Evolutionary conservation across 2,329 filamentous ascomycete genomes (phyloP).

Genomic region (Cladophialophora yegresii): DNA sequence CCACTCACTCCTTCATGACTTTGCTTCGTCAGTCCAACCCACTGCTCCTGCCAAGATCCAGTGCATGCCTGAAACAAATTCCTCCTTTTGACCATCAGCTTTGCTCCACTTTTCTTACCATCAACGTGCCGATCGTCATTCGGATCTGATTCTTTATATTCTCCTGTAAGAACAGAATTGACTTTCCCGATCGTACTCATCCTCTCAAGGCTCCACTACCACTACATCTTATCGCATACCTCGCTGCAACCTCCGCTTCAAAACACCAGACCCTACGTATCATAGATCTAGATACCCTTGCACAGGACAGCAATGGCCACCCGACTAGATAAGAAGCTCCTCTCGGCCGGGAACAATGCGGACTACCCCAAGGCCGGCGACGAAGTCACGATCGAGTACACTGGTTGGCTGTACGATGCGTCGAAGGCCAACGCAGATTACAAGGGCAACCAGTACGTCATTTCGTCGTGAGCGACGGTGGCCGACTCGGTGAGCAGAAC

Average conservation of each 20-base stretch:
- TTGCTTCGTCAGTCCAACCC: background rate
- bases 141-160: background rate
- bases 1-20: slow-evolving; percentile 2
- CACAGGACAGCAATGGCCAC: slow-evolving; percentile 52
- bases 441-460: slow-evolving; percentile 68
- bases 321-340: slow-evolving; percentile 56
- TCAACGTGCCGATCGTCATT: background rate
- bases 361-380: slow-evolving; percentile 66
- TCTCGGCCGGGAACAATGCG: slow-evolving; percentile 62
- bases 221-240: background rate
- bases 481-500: background rate
- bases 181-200: background rate
- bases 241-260: background rate
- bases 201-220: background rate
- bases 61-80: background rate
- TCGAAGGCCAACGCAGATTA: slow-evolving; percentile 42
- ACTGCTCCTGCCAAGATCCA: slow-evolving; percentile 8
- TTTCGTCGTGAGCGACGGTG: background rate
- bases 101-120: slow-evolving; percentile 3
- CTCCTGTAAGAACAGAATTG: background rate
- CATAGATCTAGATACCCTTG: background rate
- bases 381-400: slow-evolving; percentile 85
- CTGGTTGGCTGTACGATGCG: slow-evolving; percentile 76
- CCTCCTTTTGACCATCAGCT: background rate
- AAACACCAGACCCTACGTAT: background rate